Evolutionary conservation across 2,329 filamentous ascomycete genomes (phyloP).

Genomic region (Cytospora piceae): DNA sequence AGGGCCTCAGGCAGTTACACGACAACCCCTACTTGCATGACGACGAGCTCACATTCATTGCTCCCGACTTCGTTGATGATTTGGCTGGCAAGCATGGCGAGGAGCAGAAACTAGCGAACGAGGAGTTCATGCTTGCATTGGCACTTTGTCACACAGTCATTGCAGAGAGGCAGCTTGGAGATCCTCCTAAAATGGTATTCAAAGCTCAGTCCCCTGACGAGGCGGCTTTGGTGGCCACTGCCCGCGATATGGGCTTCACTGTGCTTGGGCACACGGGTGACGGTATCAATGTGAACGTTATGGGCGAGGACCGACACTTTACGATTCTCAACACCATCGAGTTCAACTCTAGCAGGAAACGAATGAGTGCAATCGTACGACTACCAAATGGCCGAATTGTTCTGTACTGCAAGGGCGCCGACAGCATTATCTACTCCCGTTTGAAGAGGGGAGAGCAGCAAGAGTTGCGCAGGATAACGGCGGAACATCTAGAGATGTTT

Average conservation of each 20-base stretch:
- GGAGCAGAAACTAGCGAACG: slow-evolving; percentile 76
- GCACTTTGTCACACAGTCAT: slow-evolving; percentile 98
- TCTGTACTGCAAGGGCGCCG: slow-evolving; percentile 95
- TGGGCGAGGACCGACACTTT: slow-evolving; percentile 85
- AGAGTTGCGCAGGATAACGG: slow-evolving; percentile 80
- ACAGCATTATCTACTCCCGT: slow-evolving; percentile 95
- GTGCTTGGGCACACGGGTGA: slow-evolving; percentile 80
- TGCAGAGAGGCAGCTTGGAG: slow-evolving; percentile 85
- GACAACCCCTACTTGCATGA: slow-evolving; percentile 91
- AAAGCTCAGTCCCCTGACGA: slow-evolving; percentile 98
- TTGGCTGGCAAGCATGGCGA: slow-evolving; percentile 75
- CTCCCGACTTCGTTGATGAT: slow-evolving; percentile 86
- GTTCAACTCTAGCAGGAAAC: slow-evolving; percentile 95
- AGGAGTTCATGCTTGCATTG: slow-evolving; percentile 91
- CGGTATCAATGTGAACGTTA: slow-evolving; percentile 81
- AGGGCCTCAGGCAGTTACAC: slow-evolving; percentile 74
- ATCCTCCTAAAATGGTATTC: slow-evolving; percentile 88
- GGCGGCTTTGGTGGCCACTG: slow-evolving; percentile 89
- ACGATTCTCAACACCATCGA: slow-evolving; percentile 92
- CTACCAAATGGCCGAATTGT: slow-evolving; percentile 92
- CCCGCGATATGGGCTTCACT: slow-evolving; percentile 93
- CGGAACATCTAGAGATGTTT: slow-evolving; percentile 95
- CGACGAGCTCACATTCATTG: slow-evolving; percentile 88
- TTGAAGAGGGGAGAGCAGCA: slow-evolving; percentile 83
- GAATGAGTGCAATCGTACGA: slow-evolving; percentile 95